Evolutionary conservation across 139 green algal genomes (phyloP), one percentile per base, ranked within the genome.

Genomic region (Asterochloris sp.): DNA sequence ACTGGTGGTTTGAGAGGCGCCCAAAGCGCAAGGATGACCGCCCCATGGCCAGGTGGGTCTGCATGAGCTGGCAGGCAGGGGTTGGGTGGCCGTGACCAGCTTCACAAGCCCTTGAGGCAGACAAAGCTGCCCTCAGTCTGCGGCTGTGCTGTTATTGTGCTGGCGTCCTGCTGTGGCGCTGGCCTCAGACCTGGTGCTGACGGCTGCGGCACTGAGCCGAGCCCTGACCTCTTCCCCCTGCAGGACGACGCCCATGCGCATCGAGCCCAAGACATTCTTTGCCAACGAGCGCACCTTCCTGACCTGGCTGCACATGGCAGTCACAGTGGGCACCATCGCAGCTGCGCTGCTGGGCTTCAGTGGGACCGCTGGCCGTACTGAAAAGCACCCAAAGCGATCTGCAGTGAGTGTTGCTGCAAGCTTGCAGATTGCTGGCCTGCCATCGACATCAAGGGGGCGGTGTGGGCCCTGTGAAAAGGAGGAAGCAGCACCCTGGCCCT

Each of bases 201-300:
- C 2, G 38, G 38, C 38, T 54, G 38, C 38, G 38, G 38, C 38
- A 10, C 4, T 54, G 38, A 54, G 38, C 38, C 38, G 38, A 54
- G 6, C 38, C 38, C 38, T 54, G 38, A 54, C 38, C 38, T 28
- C 13, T 75, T 60, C 66, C 14, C 63, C 9, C 47, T 66, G 71
- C 80, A 84, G 68, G 63, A 89, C 83, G 14, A 89, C 82, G 13
- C 87, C 88, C 28, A 93, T 94, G 90, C 86, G 91, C 69, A 90
- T 98, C 54, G 96, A 99, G 89, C 96, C 96, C 75, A 99, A 99
- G 89, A 97, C 94, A 17, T 98, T 97, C 82, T 97, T 99, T 78
- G 96, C 96, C 83, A 99, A 98, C 84, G 96, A 98, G 89, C 92
- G 96, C 84, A 99, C 96, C 54, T 98, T 98, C 87, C 89, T 99